Base-by-base conservation (phyloP, 441 rosid species). In the Aquilaria agallochum region DNA sequence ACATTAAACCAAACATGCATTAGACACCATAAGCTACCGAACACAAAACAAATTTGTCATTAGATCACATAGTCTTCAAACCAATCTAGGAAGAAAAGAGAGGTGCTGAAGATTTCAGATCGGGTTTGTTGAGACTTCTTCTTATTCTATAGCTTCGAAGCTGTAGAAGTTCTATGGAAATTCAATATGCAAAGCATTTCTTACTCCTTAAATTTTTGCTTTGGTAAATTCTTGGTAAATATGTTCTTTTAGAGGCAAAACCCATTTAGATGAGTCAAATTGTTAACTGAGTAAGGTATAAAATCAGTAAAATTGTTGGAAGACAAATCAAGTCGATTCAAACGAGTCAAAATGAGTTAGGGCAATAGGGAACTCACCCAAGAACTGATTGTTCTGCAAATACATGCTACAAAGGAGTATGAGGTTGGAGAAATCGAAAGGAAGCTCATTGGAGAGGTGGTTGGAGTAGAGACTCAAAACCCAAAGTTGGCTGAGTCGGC, bases 401-500 rank as follows among this genome's bases (percentile, higher is more conserved):
- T 84, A 88, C 1, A 92, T 78, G 71, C 87, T 80, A 13, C 96
- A 81, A 53, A 90, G 83, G 14, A 69, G 69, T n/a, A 86, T 85
- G 9, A 93, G 68, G 33, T 90, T 88, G 31, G 92, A 72, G 77
- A 93, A 82, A 15, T 15, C 15, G 15, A 66, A 53, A 47, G 98
- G 98, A 83, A 93, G 72, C 76, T 74, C 70, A 51, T 91, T 94
- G 63, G 78, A 77, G 55, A 93, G 81, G 36, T 92, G 83, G 63
- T 93, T 93, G 0, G 91, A 80, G 10, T 92, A 96, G 61, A 93
- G 91, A 75, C 97, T 90, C 6, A 93, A 74, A 42, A 93, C 96
- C 51, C 97, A 80, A 71, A 93, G 96, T 54, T 80, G 83, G 61
- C 66, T 75, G 46, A 93, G 73, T 27, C 62, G 68, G 11, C 98